These are phyloP conservation scores for Sphagnum contortum DNA, from an alignment of 225 moss, liverwort and hornwort genomes.

Conservation along the genomic window DNA sequence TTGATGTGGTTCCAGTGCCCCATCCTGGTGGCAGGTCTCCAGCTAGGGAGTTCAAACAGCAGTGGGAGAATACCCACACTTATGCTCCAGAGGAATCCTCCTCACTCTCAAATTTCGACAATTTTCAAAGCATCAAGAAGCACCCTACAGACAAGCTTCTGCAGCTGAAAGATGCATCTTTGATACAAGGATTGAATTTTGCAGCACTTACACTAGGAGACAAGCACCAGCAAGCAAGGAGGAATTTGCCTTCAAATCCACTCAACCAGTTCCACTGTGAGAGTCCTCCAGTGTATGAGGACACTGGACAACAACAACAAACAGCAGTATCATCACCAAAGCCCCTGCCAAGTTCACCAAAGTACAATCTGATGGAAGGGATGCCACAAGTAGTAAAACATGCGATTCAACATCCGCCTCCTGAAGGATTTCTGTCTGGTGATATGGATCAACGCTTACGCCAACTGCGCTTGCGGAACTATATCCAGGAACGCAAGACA, in stretches of 20 bases:
- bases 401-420: constrained; percentile 15
- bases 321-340: constrained; percentile 16
- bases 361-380: constrained; percentile 29
- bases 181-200: too few species aligned
- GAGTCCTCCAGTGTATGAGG: too few species aligned
- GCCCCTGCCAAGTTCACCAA: constrained; percentile 23
- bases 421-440: constrained; percentile 17
- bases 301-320: too few species aligned
- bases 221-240: too few species aligned
- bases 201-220: too few species aligned
- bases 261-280: too few species aligned
- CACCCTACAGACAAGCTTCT: background rate
- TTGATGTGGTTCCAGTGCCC: constrained; percentile 13
- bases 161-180: constrained; percentile 9
- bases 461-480: constrained; percentile 31
- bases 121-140: constrained; percentile 4
- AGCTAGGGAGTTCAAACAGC: constrained; percentile 14
- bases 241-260: too few species aligned
- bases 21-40: constrained; percentile 15
- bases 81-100: constrained; percentile 22
- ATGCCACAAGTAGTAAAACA: constrained; percentile 32
- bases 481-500: constrained; percentile 37
- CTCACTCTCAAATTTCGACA: constrained; percentile 14
- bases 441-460: constrained; percentile 33
- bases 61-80: constrained; percentile 12